phyloP scores from a whole-genome alignment of 495 filamentous ascomycete species.

The Aspergillus taichungensis region DNA sequence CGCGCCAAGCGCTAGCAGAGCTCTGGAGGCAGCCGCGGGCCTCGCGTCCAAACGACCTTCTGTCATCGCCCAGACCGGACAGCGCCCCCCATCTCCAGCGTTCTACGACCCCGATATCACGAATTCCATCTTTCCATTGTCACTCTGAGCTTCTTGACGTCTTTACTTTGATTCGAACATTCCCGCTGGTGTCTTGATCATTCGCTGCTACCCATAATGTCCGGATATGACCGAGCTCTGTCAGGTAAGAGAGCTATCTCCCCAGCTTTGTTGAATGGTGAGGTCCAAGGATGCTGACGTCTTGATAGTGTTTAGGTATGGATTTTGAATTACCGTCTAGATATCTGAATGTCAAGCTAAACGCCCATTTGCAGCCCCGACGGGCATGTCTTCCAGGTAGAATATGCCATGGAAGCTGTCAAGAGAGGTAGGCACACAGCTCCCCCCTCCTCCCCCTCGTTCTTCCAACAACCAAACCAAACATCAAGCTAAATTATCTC shows the following conservation, averaged over 20 bases:
- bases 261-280: slow-evolving; percentile 44
- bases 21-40: slow-evolving; percentile 21
- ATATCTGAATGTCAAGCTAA: slow-evolving; percentile 11
- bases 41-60: slow-evolving; percentile 18
- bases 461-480: neutral
- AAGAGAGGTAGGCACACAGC: slow-evolving; percentile 66
- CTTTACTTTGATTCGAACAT: slow-evolving; percentile 1
- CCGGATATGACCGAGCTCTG: slow-evolving; percentile 90
- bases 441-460: neutral
- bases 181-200: neutral
- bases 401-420: slow-evolving; percentile 97
- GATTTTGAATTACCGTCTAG: slow-evolving; percentile 6
- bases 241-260: slow-evolving; percentile 58
- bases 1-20: slow-evolving; percentile 20
- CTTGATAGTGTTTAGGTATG: slow-evolving; percentile 23
- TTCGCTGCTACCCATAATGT: slow-evolving; percentile 50
- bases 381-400: slow-evolving; percentile 98
- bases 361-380: slow-evolving; percentile 60
- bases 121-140: slow-evolving; percentile 10
- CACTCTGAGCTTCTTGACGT: slow-evolving; percentile 1
- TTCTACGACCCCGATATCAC: slow-evolving; percentile 8
- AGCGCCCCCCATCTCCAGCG: neutral
- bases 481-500: neutral
- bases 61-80: slow-evolving; percentile 16
- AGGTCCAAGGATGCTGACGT: slow-evolving; percentile 34